These are phyloP conservation scores for Umbelopsis sp. DNA, from an alignment of 192 early-diverging fungal genomes.

Conservation along the genomic window DNA sequence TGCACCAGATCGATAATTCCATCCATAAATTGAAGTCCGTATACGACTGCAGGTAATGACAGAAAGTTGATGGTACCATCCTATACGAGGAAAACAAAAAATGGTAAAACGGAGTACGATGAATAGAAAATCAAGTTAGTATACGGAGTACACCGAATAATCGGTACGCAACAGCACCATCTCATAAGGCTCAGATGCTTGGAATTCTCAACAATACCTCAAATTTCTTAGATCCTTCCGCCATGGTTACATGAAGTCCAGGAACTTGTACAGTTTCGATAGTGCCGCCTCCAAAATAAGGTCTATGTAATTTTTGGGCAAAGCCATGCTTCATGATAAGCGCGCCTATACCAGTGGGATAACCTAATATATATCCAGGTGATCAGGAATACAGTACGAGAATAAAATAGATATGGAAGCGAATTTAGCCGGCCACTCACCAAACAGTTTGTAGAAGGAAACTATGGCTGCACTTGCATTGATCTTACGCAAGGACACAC, in stretches of 20 bases:
- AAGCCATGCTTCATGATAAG: not conserved
- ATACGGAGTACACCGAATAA: too few species aligned
- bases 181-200: too few species aligned
- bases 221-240: not conserved
- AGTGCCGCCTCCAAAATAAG: conserved; percentile 7
- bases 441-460: conserved; percentile 11
- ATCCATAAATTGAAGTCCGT: not conserved
- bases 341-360: conserved; percentile 1
- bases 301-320: not conserved
- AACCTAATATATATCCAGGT: not conserved
- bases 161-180: too few species aligned
- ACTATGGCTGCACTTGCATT: not conserved
- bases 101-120: too few species aligned
- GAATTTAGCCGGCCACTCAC: not conserved
- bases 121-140: too few species aligned
- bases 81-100: not conserved
- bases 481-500: not conserved
- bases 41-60: not conserved
- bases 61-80: conserved; percentile 14
- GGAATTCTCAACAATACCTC: not conserved
- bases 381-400: not conserved
- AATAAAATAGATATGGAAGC: not conserved
- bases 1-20: not conserved
- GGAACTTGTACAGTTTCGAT: conserved; percentile 6
- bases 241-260: not conserved